Percentiles rank a stretch among this genome's conserved stretches.
Evolutionary conservation across 495 filamentous ascomycete species (phyloP).

Genomic region (Talaromyces ruber): DNA sequence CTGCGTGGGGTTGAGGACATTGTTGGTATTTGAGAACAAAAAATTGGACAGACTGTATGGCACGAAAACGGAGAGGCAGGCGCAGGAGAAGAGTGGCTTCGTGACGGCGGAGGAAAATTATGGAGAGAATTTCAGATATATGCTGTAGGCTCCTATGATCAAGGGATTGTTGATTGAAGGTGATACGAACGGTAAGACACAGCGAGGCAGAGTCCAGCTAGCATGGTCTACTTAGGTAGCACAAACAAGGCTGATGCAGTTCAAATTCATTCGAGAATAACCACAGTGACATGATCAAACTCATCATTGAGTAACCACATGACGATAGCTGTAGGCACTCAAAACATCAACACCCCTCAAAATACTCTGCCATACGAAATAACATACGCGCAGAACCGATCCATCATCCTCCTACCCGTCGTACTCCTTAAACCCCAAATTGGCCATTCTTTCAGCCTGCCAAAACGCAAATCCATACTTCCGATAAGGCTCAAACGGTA

Average conservation of each 20-base stretch:
- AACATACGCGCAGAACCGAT: background rate
- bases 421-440: background rate
- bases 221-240: background rate
- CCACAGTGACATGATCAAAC: background rate
- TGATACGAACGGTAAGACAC: background rate
- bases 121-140: conserved; percentile 37
- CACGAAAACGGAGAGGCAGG: conserved; percentile 15
- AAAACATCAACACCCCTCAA: background rate
- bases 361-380: background rate
- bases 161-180: background rate
- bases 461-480: background rate
- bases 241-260: background rate
- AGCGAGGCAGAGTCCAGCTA: background rate
- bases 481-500: background rate
- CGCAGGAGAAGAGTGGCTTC: conserved; percentile 13
- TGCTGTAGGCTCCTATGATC: conserved; percentile 22
- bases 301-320: background rate
- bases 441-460: background rate
- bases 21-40: conserved; percentile 56
- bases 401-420: background rate
- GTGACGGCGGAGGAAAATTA: conserved; percentile 40
- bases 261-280: background rate
- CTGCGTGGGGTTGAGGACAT: conserved; percentile 42
- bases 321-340: background rate
- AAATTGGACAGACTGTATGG: conserved; percentile 46